Percentiles rank a stretch among this genome's conserved stretches.
phyloP scores from a whole-genome alignment of 2,329 filamentous ascomycete species.

The Microsporum canis region DNA sequence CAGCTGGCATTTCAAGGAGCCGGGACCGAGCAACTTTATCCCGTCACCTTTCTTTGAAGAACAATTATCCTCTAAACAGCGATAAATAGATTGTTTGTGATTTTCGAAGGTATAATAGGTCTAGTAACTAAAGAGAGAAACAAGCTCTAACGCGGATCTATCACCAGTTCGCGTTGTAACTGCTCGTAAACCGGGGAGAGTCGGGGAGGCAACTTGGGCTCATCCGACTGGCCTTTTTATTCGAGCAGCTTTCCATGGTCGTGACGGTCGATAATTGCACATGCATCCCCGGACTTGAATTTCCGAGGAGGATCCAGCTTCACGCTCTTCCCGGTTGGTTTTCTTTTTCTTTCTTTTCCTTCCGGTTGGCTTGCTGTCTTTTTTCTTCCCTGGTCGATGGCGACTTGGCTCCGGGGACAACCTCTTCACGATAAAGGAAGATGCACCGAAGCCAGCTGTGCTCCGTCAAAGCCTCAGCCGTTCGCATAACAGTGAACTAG shows the following conservation, averaged over 20 bases:
- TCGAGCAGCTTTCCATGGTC: neutral
- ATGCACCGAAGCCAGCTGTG: neutral
- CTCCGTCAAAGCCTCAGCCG: too few relatives aligned
- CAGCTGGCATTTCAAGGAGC: conserved; percentile 12
- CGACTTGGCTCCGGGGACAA: too few relatives aligned
- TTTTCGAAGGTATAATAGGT: conserved; percentile 12
- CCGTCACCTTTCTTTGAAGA: neutral
- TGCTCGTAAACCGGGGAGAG: neutral
- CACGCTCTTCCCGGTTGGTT: too few relatives aligned
- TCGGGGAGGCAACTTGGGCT: neutral
- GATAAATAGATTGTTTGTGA: neutral
- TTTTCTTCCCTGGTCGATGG: neutral
- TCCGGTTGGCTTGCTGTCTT: neutral
- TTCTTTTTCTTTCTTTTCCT: neutral
- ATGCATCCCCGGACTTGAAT: neutral
- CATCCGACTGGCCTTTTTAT: neutral
- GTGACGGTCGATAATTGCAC: neutral
- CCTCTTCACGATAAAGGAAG: too few relatives aligned
- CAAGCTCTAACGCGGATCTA: conserved; percentile 12
- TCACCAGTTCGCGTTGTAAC: neutral
- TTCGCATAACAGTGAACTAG: neutral
- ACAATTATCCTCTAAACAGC: neutral
- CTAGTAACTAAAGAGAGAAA: conserved; percentile 12
- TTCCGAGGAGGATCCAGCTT: neutral
- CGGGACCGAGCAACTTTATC: neutral